Evolutionary conservation across 2,329 filamentous ascomycete species (phyloP), one percentile per base, ranked within the genome.

Genomic region (Chaetomiaceae sp.): DNA sequence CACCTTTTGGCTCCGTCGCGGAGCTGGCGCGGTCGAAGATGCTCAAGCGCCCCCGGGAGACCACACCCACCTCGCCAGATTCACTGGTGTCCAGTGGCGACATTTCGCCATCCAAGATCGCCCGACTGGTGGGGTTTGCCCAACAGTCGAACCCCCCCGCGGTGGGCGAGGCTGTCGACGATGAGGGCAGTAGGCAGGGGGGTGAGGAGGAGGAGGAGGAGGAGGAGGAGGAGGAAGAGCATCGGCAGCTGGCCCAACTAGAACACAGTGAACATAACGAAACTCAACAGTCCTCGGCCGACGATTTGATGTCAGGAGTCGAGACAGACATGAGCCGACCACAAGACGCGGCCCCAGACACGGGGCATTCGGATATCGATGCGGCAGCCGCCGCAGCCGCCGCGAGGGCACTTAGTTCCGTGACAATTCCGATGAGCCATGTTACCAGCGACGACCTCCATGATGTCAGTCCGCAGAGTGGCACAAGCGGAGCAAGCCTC

Each of bases 261-360:
- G 37, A 43, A n/a, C 47, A 44, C 29, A 47, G 23, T 37, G 49
- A 50, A 14, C 20, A 41, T 11, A n/a, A n/a, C n/a, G n/a, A n/a
- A n/a, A n/a, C n/a, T n/a, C n/a, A n/a, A n/a, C 53, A 52, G 16
- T 80, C 80, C 49, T 75, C 78, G 18, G 72, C 72, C n/a, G 71
- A 74, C 20, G 77, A 78, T 18, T 70, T 84, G 43, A 74, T 82
- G 70, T 77, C 79, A 32, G 75, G 75, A 40, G 75, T 71, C 51
- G 73, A 74, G 21, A 69, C 76, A 57, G 72, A 72, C 43, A 78
- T 83, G 71, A 82, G 78, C 65, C 78, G 77, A 54, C 70, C 78
- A n/a, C 71, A 75, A 51, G 79, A 82, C 65, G 74, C 73, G 57
- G 74, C 76, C n/a, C 53, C 54, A 11, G 59, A 59, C 18, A 49